Evolutionary conservation across 2,329 filamentous ascomycete genomes (phyloP), one percentile per base, ranked within the genome.

Genomic region (Graphilbum sp.): DNA sequence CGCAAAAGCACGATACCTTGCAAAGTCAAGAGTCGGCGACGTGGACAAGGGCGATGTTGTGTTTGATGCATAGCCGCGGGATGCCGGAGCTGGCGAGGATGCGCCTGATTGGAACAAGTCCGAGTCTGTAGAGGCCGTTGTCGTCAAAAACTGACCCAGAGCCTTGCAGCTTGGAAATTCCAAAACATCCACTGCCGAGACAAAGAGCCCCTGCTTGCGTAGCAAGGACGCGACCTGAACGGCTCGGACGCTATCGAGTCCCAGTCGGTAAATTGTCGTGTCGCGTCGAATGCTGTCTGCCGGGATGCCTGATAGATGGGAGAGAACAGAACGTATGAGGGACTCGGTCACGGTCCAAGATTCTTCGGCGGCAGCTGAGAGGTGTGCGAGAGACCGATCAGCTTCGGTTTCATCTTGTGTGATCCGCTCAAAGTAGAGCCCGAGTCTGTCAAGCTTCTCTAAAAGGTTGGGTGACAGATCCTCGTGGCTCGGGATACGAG

Each of bases 231-330:
- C 82, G 10, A 94, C 64, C 50, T 94, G 86, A 5, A 78, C 68
- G 1, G 85, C 82, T 43, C 80, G 87, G 49, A 96, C 90, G 52
- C 87, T 95, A 55, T 95, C 87, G 4, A 95, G 61, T 0, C 88
- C 88, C n/a, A 94, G 69, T 41, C 80, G 75, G 49, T 88, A 93
- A 35, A 96, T 84, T 0, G 82, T 85, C 0, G 75, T 84, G 10
- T 67, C 52, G 12, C 64, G 65, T 4, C 52, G 49, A 34, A 94
- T 76, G 0, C 58, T 59, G 0, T 62, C 49, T 2, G 52, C 40
- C 0, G 68, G 52, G 5, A 68, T 55, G 2, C 63, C 59, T 1
- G 79, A 75, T 19, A 90, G 63, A 7, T 57, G 57, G 0, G 72
- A 64, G 16, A 87, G 54, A 0, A 74, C 60, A 0, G 62, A 50